Percentiles rank a stretch among this genome's conserved stretches.
Evolutionary conservation across 352 stramenopile genomes (phyloP).

Genomic region (Phytopythium montanum): DNA sequence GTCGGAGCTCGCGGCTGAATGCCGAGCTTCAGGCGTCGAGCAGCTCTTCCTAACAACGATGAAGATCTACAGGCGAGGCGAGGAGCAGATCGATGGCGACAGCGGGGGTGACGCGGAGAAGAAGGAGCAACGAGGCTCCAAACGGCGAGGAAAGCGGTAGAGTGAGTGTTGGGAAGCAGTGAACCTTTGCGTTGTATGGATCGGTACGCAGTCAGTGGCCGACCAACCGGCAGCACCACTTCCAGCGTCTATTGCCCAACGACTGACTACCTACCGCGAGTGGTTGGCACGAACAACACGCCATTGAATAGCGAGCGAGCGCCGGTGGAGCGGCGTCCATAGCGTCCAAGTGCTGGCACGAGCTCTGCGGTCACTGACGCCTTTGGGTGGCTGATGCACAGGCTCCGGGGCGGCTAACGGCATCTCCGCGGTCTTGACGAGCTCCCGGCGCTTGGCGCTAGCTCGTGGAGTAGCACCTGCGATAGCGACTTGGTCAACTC

Average conservation of each 20-base stretch:
- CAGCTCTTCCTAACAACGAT: constrained; percentile 77
- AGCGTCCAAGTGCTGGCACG: background rate
- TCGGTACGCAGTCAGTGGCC: background rate
- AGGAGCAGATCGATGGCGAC: background rate
- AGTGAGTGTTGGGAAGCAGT: background rate
- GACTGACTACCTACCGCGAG: background rate
- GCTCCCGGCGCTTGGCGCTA: background rate
- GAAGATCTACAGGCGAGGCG: constrained; percentile 58
- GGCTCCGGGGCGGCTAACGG: background rate
- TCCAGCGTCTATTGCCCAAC: background rate
- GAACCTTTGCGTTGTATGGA: background rate
- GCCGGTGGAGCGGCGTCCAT: constrained; percentile 4
- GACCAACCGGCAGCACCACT: background rate
- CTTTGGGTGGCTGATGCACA: background rate
- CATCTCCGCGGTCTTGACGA: background rate
- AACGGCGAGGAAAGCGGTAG: background rate
- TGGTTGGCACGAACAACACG: background rate
- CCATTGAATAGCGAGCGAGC: background rate
- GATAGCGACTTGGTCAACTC: background rate
- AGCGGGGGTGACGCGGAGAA: background rate
- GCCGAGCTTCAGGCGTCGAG: constrained; percentile 42
- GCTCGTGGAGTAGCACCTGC: background rate
- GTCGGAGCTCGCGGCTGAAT: constrained; percentile 50
- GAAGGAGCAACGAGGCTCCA: background rate
- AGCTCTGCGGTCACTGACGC: background rate